Percentiles rank a stretch among this genome's conserved stretches.
phyloP scores from a whole-genome alignment of 163 green algal species.

The Scenedesmus sp. region DNA sequence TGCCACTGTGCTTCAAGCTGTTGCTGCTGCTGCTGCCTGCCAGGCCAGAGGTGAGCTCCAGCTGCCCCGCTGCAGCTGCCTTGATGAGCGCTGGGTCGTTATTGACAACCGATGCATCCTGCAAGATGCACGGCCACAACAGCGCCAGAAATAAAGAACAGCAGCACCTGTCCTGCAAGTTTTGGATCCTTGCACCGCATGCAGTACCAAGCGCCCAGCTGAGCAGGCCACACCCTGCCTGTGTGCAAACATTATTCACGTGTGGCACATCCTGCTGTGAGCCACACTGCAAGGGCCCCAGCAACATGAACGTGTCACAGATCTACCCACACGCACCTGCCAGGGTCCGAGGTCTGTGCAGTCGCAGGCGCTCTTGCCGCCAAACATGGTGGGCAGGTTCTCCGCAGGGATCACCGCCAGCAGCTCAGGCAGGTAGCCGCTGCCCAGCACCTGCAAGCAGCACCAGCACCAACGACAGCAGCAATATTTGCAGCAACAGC shows the following conservation, averaged over 20 bases:
- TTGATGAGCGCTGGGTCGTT: constrained; percentile 11
- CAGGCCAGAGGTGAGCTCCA: not conserved
- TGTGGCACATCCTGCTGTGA: too few relatives aligned
- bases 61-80: constrained; percentile 19
- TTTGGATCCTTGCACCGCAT: not conserved
- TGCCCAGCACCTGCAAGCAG: constrained; percentile 35
- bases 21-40: not conserved
- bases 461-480: not conserved
- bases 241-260: too few relatives aligned
- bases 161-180: not conserved
- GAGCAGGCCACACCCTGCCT: too few relatives aligned
- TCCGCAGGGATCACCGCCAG: constrained; percentile 52
- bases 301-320: not conserved
- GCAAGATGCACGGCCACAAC: not conserved
- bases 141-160: too few relatives aligned
- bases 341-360: constrained; percentile 31
- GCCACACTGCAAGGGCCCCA: too few relatives aligned
- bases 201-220: too few relatives aligned
- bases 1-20: constrained; percentile 13
- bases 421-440: constrained; percentile 52
- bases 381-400: constrained; percentile 58
- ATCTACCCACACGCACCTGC: not conserved
- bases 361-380: constrained; percentile 30
- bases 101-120: constrained; percentile 16
- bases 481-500: not conserved